phyloP scores from a whole-genome alignment of 2,329 filamentous ascomycete species.

The Sporothrix humicola region DNA sequence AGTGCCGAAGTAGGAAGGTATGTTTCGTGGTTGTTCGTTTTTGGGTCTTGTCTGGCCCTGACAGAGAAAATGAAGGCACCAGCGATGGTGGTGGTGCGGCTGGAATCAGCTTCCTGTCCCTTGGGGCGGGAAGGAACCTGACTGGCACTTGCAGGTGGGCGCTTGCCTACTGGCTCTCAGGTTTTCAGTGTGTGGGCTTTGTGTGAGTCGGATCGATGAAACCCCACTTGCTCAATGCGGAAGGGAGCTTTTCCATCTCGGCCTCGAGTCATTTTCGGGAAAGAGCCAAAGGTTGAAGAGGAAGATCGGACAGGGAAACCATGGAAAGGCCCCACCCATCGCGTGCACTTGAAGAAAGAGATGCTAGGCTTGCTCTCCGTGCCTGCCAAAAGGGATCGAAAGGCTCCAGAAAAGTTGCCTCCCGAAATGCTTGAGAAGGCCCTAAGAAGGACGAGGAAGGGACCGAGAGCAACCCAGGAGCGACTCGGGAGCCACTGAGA shows the following conservation, averaged over 20 bases:
- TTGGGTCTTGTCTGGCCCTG: neutral
- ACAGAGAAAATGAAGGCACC: neutral
- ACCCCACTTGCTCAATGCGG: constrained; percentile 34
- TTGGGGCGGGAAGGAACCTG: constrained; percentile 13
- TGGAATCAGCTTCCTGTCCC: constrained; percentile 3
- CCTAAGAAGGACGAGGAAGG: neutral
- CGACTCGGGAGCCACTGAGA: neutral
- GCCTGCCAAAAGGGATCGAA: neutral
- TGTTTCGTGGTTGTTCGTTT: constrained; percentile 18
- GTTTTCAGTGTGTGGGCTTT: neutral
- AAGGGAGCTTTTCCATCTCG: constrained; percentile 25
- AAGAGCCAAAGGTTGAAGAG: neutral
- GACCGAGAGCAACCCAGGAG: too few species aligned
- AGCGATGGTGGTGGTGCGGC: constrained; percentile 12
- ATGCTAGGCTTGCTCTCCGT: too few species aligned
- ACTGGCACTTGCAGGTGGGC: neutral
- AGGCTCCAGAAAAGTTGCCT: neutral
- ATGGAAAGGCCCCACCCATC: constrained; percentile 4
- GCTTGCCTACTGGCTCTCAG: too few species aligned
- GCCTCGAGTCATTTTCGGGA: constrained; percentile 26
- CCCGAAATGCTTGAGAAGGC: constrained; percentile 13
- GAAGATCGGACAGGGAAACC: constrained; percentile 5
- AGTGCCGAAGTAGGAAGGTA: constrained; percentile 35
- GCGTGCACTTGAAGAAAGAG: neutral
- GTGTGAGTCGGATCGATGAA: constrained; percentile 17